Evolutionary conservation across 768 basidiomycete genomes (phyloP).

Genomic region (Neoboletus magnificus): DNA sequence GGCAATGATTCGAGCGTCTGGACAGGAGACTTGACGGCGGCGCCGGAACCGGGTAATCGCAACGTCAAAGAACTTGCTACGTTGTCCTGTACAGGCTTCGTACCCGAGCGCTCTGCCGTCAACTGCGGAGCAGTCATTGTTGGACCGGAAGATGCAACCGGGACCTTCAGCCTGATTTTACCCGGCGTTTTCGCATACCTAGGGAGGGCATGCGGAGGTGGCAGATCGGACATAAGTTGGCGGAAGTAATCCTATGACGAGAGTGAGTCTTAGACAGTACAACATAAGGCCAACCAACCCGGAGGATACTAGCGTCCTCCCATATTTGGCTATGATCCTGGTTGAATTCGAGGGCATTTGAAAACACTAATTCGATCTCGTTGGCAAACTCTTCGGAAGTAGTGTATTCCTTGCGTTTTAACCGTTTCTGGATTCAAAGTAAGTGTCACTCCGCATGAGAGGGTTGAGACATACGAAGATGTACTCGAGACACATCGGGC

Average conservation of each 20-base stretch:
- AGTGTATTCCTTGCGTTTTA: slow-evolving; percentile 77
- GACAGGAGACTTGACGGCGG: slow-evolving; percentile 18
- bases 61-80: slow-evolving; percentile 18
- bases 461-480: slow-evolving; percentile 58
- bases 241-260: slow-evolving; percentile 63
- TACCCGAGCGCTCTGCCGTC: slow-evolving; percentile 9
- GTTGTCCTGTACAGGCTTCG: slow-evolving; percentile 19
- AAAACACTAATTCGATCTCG: slow-evolving; percentile 88
- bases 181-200: slow-evolving; percentile 56
- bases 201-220: slow-evolving; percentile 59
- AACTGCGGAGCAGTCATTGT: slow-evolving; percentile 14
- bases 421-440: slow-evolving; percentile 54
- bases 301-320: slow-evolving; percentile 68
- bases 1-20: slow-evolving; percentile 20
- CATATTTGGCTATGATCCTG: slow-evolving; percentile 80
- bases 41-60: slow-evolving; percentile 21
- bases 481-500: slow-evolving; percentile 73
- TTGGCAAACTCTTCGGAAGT: slow-evolving; percentile 68
- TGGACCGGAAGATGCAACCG: slow-evolving; percentile 33
- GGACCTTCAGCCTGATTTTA: slow-evolving; percentile 74
- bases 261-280: slow-evolving; percentile 8
- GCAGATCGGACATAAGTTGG: slow-evolving; percentile 74
- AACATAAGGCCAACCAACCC: slow-evolving; percentile 41
- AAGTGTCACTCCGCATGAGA: not conserved
- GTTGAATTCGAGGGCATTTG: slow-evolving; percentile 87